These are phyloP conservation scores for Nicotiana obtusifolia DNA, from an alignment of 257 asterid genomes.

Conservation along the genomic window DNA sequence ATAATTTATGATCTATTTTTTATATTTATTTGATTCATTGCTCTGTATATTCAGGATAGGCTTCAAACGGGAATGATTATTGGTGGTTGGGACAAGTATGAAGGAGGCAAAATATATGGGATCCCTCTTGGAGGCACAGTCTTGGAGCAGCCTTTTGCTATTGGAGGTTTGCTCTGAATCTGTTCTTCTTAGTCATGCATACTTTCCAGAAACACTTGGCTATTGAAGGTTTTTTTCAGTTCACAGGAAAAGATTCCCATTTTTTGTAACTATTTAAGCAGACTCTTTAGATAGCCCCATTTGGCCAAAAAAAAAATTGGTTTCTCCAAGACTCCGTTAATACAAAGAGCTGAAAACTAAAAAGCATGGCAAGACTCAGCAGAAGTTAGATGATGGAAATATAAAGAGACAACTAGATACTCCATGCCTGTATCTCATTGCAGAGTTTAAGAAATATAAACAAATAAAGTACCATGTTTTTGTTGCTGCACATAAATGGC, in stretches of 20 bases:
- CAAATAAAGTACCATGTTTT: neutral
- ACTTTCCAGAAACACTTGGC: neutral
- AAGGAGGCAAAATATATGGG: conserved; percentile 91
- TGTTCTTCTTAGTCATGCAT: neutral
- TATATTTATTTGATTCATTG: neutral
- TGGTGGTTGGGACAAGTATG: conserved; percentile 98
- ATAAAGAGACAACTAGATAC: neutral
- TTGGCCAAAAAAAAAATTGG: neutral
- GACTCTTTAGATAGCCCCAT: neutral
- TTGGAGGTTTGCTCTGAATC: conserved; percentile 62
- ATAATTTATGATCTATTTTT: neutral
- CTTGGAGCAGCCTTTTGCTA: conserved; percentile 78
- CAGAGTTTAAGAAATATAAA: neutral
- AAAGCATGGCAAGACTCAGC: neutral
- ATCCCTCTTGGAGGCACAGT: conserved; percentile 88
- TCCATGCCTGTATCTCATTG: neutral
- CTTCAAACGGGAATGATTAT: conserved; percentile 92
- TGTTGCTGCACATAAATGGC: neutral
- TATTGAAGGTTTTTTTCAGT: neutral
- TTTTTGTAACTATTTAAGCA: neutral
- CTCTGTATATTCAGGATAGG: conserved; percentile 45
- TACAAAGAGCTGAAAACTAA: neutral
- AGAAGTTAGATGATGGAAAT: neutral
- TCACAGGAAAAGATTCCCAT: neutral
- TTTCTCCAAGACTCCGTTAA: neutral